Percentiles rank a stretch among this genome's conserved stretches.
Conservation (phyloP, 1,284 basidiomycete genomes). For the Agroathelia rolfsii region DNA sequence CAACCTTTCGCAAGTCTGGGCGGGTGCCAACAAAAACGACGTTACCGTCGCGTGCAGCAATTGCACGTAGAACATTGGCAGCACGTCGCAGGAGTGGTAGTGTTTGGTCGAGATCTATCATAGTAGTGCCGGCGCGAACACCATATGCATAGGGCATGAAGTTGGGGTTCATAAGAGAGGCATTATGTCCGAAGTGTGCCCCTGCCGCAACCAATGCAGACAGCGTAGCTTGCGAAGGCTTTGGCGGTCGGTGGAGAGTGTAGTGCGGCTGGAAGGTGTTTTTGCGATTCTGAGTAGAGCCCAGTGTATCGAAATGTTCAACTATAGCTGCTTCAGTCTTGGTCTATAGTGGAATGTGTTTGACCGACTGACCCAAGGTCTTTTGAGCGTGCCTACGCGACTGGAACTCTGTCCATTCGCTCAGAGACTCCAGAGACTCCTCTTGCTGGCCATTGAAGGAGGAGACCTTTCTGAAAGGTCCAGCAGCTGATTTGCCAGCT, state of each 20-base stretch:
- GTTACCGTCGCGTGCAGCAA: conserved; percentile 76
- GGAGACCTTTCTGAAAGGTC: conserved; percentile 12
- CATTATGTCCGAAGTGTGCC: conserved; percentile 89
- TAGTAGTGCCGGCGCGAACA: conserved; percentile 78
- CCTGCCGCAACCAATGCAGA: conserved; percentile 89
- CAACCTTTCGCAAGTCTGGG: conserved; percentile 64
- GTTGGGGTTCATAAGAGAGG: conserved; percentile 75
- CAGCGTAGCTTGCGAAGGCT: conserved; percentile 61
- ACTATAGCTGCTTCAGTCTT: conserved; percentile 34
- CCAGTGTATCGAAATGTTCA: conserved; percentile 58
- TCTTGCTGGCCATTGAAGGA: no score
- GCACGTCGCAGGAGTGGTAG: conserved; percentile 87
- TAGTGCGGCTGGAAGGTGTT: conserved; percentile 72
- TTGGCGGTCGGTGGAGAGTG: conserved; percentile 53
- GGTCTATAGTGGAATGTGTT: conserved; percentile 6
- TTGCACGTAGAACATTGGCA: conserved; percentile 75
- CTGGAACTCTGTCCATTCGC: conserved; percentile 60
- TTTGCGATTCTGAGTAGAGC: conserved; percentile 67
- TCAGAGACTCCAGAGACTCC: conserved; percentile 32
- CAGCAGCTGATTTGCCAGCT: conserved; percentile 5
- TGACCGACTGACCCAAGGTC: conserved; percentile 37
- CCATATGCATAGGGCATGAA: conserved; percentile 95
- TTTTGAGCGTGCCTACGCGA: conserved; percentile 42
- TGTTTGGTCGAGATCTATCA: conserved; percentile 95
- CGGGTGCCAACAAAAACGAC: conserved; percentile 89